Conservation (phyloP, 2,329 filamentous ascomycete species). For the Pestalotiopsis sp. region DNA sequence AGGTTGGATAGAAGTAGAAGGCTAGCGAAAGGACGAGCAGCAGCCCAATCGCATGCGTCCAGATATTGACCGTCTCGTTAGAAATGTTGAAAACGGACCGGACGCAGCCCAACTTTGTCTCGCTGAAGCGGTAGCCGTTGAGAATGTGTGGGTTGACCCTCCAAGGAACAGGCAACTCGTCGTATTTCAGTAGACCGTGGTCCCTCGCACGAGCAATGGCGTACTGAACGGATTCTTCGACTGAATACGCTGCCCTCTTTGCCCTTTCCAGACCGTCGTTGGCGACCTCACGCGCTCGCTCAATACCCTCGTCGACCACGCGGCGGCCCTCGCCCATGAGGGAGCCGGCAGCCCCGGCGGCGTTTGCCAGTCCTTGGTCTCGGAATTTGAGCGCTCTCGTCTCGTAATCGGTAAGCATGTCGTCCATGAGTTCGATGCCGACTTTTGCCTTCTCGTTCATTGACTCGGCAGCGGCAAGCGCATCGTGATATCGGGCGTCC, state of each 20-base stretch:
- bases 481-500: slow-evolving; percentile 85
- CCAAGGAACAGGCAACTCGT: slow-evolving; percentile 91
- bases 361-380: slow-evolving; percentile 71
- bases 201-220: slow-evolving; percentile 77
- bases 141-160: slow-evolving; percentile 92
- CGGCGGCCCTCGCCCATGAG: slow-evolving; percentile 79
- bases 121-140: slow-evolving; percentile 89
- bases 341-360: slow-evolving; percentile 67
- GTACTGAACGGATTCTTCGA: slow-evolving; percentile 83
- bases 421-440: slow-evolving; percentile 84
- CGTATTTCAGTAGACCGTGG: slow-evolving; percentile 82
- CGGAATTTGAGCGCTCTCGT: slow-evolving; percentile 77
- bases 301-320: slow-evolving; percentile 78
- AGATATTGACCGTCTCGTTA: slow-evolving; percentile 97
- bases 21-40: slow-evolving; percentile 84
- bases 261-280: slow-evolving; percentile 83
- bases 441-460: slow-evolving; percentile 90
- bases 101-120: slow-evolving; percentile 88
- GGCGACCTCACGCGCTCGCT: slow-evolving; percentile 73
- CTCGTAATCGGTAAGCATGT: slow-evolving; percentile 85
- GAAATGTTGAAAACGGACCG: slow-evolving; percentile 81
- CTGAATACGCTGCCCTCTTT: slow-evolving; percentile 76
- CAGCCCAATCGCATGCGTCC: slow-evolving; percentile 92
- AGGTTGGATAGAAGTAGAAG: slow-evolving; percentile 94
- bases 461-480: slow-evolving; percentile 80